Conservation (phyloP, 2,329 filamentous ascomycete species). For the Orbilia javanica region DNA sequence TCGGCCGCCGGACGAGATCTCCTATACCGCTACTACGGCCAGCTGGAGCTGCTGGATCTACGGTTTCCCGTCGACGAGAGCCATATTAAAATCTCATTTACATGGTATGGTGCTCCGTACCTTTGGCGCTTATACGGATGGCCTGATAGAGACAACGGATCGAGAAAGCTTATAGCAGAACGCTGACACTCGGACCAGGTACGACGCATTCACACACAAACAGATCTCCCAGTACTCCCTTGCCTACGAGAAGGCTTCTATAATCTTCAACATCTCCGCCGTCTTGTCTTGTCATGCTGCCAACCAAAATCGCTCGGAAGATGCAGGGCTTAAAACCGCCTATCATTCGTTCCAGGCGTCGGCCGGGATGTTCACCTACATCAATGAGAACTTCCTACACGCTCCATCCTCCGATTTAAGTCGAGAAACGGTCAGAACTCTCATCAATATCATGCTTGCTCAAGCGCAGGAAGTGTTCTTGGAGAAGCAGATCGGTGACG, state of each 20-base stretch:
- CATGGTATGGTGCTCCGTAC: conserved; percentile 75
- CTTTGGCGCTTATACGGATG: conserved; percentile 25
- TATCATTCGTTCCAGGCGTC: conserved; percentile 99
- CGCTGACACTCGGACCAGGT: conserved; percentile 72
- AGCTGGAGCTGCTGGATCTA: conserved; percentile 92
- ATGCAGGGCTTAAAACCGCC: conserved; percentile 91
- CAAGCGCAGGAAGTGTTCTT: conserved; percentile 98
- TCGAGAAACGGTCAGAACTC: conserved; percentile 91
- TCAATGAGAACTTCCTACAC: conserved; percentile 99
- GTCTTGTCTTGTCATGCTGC: conserved; percentile 96
- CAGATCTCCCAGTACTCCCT: conserved; percentile 96
- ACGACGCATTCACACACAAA: conserved; percentile 99
- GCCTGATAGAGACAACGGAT: not conserved
- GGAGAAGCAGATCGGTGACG: conserved; percentile 92
- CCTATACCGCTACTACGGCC: conserved; percentile 96
- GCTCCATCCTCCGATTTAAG: conserved; percentile 96
- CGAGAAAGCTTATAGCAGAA: conserved; percentile 60
- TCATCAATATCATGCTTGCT: conserved; percentile 92
- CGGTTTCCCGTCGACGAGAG: conserved; percentile 98
- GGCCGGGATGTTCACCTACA: conserved; percentile 99
- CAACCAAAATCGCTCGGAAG: conserved; percentile 89
- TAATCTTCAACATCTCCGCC: conserved; percentile 99
- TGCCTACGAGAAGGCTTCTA: conserved; percentile 97
- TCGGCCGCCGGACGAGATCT: conserved; percentile 93
- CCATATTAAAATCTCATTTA: conserved; percentile 98